phyloP scores from a whole-genome alignment of 1,139 yeast species.

The Sugiyamaella castrensis region DNA sequence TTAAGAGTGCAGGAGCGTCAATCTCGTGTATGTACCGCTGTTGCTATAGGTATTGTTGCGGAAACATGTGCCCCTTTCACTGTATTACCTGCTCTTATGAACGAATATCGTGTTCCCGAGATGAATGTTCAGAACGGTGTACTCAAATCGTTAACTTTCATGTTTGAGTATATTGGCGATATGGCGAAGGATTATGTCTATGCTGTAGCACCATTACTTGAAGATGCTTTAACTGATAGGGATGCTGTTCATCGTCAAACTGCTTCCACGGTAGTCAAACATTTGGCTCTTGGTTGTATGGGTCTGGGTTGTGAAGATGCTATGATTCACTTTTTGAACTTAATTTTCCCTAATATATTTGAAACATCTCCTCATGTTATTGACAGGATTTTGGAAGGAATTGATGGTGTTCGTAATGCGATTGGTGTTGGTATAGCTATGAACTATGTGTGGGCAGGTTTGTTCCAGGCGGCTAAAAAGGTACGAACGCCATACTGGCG shows the following conservation, averaged over 20 bases:
- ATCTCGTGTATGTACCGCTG: conserved; percentile 94
- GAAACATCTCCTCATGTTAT: conserved; percentile 97
- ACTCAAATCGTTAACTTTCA: conserved; percentile 83
- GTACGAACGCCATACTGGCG: conserved; percentile 88
- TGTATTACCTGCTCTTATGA: conserved; percentile 94
- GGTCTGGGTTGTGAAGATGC: conserved; percentile 78
- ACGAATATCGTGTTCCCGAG: conserved; percentile 91
- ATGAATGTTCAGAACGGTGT: conserved; percentile 95
- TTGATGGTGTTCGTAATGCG: conserved; percentile 69
- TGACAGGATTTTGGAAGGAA: conserved; percentile 71
- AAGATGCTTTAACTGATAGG: conserved; percentile 87
- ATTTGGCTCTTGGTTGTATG: conserved; percentile 73
- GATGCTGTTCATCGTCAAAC: conserved; percentile 95
- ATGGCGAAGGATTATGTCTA: conserved; percentile 80
- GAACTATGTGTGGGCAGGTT: conserved; percentile 81
- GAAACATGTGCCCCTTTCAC: conserved; percentile 92
- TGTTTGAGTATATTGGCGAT: conserved; percentile 89
- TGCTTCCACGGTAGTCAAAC: conserved; percentile 84
- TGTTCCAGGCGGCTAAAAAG: conserved; percentile 89
- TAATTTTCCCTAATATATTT: conserved; percentile 77
- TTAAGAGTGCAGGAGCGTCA: conserved; percentile 94
- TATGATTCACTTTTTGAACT: conserved; percentile 68
- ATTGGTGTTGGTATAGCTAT: conserved; percentile 73
- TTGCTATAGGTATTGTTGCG: conserved; percentile 96
- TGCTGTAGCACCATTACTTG: conserved; percentile 74